phyloP scores from a whole-genome alignment of 371 early-diverging fungal species.

The Saksenaea oblongispora region DNA sequence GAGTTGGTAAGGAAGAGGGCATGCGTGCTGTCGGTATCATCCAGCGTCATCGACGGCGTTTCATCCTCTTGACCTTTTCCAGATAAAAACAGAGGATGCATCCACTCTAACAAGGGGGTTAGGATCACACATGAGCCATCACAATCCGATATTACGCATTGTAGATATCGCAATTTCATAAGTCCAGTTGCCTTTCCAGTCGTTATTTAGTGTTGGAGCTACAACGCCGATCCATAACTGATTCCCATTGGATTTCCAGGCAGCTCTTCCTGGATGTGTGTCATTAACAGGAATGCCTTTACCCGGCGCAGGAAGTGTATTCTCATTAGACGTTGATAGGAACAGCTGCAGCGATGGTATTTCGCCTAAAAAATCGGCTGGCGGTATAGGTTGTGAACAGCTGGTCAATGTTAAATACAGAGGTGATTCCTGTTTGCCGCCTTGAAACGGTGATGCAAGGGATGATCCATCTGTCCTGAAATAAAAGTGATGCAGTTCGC shows the following conservation, averaged over 20 bases:
- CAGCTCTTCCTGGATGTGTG: slow-evolving; percentile 23
- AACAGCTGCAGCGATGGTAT: slow-evolving; percentile 44
- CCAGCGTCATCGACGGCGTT: slow-evolving; percentile 43
- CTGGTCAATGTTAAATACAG: slow-evolving; percentile 32
- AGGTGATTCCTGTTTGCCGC: background rate
- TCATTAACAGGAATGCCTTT: slow-evolving; percentile 32
- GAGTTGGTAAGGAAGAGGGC: slow-evolving; percentile 53
- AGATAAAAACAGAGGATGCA: slow-evolving; percentile 30
- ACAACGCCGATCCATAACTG: slow-evolving; percentile 48
- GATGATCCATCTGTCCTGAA: slow-evolving; percentile 12
- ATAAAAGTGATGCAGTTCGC: slow-evolving; percentile 24
- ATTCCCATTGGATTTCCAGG: slow-evolving; percentile 32
- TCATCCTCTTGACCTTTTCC: slow-evolving; percentile 13
- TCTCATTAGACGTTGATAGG: slow-evolving; percentile 39
- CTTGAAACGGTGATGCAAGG: slow-evolving; percentile 16
- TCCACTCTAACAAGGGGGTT: slow-evolving; percentile 17
- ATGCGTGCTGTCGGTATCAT: slow-evolving; percentile 56
- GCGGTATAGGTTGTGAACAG: slow-evolving; percentile 39
- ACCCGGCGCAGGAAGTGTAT: slow-evolving; percentile 51
- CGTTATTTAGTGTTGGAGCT: slow-evolving; percentile 32
- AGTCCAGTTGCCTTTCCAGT: slow-evolving; percentile 56
- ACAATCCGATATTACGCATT: slow-evolving; percentile 28
- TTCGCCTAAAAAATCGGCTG: slow-evolving; percentile 22
- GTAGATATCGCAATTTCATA: slow-evolving; percentile 58
- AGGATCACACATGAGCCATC: background rate